phyloP scores from a whole-genome alignment of 2,329 filamentous ascomycete genomes.

The Pseudogymnoascus sp. region DNA sequence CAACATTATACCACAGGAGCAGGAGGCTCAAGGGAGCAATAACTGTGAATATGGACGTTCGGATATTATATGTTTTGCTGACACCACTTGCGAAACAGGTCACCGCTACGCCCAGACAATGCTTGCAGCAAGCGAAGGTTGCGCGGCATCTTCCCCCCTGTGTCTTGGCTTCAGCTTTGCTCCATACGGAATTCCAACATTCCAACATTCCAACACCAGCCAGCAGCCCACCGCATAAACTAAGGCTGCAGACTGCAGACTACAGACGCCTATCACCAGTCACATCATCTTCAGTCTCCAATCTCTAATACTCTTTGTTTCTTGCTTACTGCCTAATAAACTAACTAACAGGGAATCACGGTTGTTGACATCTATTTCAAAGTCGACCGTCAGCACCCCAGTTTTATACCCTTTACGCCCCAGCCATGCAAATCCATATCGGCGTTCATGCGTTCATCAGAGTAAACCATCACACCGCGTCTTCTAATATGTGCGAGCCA shows the following conservation, averaged over 20 bases:
- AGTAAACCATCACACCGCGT: constrained; percentile 1
- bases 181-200: not conserved
- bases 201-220: not conserved
- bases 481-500: constrained; percentile 80
- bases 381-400: constrained; percentile 7
- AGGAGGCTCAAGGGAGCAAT: not conserved
- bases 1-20: constrained; percentile 5
- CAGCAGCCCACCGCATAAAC: not conserved
- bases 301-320: constrained; percentile 3
- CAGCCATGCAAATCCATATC: constrained; percentile 9
- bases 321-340: constrained; percentile 7
- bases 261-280: not conserved
- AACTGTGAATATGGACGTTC: not conserved
- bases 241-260: not conserved
- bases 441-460: constrained; percentile 4
- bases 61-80: constrained; percentile 8
- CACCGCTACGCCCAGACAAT: constrained; percentile 4
- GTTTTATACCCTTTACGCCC: constrained; percentile 8
- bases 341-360: constrained; percentile 8
- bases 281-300: not conserved
- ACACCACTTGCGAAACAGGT: constrained; percentile 1
- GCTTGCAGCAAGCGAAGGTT: constrained; percentile 6
- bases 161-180: constrained; percentile 3
- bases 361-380: constrained; percentile 6
- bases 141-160: not conserved